phyloP scores from a whole-genome alignment of 345 rosid genomes.

The Orychophragmus violaceus region DNA sequence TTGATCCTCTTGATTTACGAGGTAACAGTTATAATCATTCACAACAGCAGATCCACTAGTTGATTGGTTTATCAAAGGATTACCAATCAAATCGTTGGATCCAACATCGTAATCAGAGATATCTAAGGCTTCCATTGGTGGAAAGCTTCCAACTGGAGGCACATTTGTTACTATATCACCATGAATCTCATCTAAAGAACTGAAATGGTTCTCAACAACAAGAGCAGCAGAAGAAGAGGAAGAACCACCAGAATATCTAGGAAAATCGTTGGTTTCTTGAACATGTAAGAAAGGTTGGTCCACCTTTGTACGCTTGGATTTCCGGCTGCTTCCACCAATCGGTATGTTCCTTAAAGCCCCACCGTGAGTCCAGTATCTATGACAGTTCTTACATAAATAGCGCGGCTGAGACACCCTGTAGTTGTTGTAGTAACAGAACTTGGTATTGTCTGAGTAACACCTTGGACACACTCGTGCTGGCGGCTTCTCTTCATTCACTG shows the following conservation, averaged over 20 bases:
- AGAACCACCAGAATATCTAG: no score
- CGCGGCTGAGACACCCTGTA: conserved; percentile 18
- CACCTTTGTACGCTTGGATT: not conserved
- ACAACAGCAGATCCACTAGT: not conserved
- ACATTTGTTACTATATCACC: conserved; percentile 6
- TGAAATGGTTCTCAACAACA: not conserved
- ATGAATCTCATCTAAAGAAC: not conserved
- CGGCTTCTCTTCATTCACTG: conserved; percentile 7
- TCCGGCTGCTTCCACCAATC: conserved; percentile 17
- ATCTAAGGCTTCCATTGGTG: not conserved
- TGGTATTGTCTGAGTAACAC: conserved; percentile 20
- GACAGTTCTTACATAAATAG: conserved; percentile 22
- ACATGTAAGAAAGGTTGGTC: not conserved
- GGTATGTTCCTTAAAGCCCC: conserved; percentile 22
- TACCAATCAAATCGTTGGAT: conserved; percentile 3
- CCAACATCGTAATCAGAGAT: not conserved
- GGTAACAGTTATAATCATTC: no score
- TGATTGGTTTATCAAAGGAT: conserved; percentile 9
- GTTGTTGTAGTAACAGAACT: conserved; percentile 27
- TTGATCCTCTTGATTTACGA: conserved; percentile 7
- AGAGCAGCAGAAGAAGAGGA: not conserved
- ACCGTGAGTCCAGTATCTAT: conserved; percentile 31
- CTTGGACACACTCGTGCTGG: conserved; percentile 24
- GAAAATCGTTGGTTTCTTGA: conserved; percentile 12
- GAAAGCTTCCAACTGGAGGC: not conserved